Evolutionary conservation across 192 early-diverging fungal species (phyloP), one percentile per base, ranked within the genome.

Genomic region (Backusella macrospora): DNA sequence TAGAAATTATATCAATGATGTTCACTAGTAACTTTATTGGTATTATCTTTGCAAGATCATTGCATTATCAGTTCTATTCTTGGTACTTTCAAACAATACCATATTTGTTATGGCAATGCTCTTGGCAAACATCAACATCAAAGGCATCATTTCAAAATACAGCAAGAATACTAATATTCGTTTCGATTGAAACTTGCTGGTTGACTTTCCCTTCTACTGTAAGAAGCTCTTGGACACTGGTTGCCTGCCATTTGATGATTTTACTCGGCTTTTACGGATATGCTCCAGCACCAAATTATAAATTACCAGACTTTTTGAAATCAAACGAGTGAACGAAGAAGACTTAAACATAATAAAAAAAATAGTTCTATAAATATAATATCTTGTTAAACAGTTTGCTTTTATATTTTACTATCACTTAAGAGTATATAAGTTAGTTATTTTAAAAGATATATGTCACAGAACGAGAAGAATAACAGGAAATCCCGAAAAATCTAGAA

Each of bases 41-140:
- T 15, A 89, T 99, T 44, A 71, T 92, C 0, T 97, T 92, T 80
- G 92, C 96, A 6, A 81, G 97, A 26, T 92, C 93, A 1, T 81
- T 99, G 68, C 97, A 99, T 76, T 98, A 97, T 76, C 96, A 98
- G 86, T 99, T 99, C 77, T 99, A 95, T 75, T 84, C 93, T 0
- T 99, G 97, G 97, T 99, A 98, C 79, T 92, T 82, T 44, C 91
- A 94, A 79, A 86, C 90, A 42, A 47, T 98, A 40, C 97, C 97
- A 13, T 93, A 92, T 65, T 75, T 99, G 9, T 74, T 96, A 14
- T 92, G 89, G 83, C 82, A 89, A 62, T 80, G 80, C 10, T 46
- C 46, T 13, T 81, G 80, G 80, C 52, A 59, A 26, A 67, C 64
- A 37, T 52, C 70, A 18, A 40, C 45, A 10, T 80, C 42, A 59